These are phyloP conservation scores for Umbelopsis sp. DNA, from an alignment of 192 early-diverging fungal species.

Conservation along the genomic window DNA sequence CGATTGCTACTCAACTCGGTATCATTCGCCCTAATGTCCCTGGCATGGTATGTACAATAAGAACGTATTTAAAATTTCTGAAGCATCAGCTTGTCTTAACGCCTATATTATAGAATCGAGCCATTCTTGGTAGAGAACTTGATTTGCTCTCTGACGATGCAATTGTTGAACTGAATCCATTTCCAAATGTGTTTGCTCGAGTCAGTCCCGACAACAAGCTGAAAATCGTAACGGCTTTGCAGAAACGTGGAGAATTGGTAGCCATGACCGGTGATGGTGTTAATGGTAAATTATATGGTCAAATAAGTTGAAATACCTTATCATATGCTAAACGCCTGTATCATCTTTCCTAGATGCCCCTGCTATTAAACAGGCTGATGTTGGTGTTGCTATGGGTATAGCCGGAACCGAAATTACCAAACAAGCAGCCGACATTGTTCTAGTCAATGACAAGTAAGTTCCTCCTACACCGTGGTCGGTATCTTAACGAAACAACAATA, in stretches of 20 bases:
- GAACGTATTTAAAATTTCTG: background rate
- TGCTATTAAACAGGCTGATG: constrained; percentile 92
- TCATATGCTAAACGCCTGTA: background rate
- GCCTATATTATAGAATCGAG: constrained; percentile 50
- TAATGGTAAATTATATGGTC: constrained; percentile 46
- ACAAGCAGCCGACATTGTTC: constrained; percentile 94
- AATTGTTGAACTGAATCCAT: constrained; percentile 76
- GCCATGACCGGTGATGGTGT: constrained; percentile 97
- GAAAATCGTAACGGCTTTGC: constrained; percentile 88
- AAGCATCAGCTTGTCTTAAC: background rate
- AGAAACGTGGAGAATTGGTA: constrained; percentile 69
- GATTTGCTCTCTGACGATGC: constrained; percentile 89
- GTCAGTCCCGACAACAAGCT: constrained; percentile 96
- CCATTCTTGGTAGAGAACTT: constrained; percentile 85
- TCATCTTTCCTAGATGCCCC: constrained; percentile 69
- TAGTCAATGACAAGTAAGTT: constrained; percentile 84
- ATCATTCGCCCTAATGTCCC: constrained; percentile 70
- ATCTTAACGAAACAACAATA: background rate
- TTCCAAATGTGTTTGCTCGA: constrained; percentile 95
- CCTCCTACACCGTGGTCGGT: background rate
- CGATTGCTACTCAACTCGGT: constrained; percentile 88
- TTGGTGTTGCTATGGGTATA: constrained; percentile 96
- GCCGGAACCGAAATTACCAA: constrained; percentile 96
- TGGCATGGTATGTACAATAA: constrained; percentile 29
- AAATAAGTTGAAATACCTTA: background rate